Evolutionary conservation across 2,329 filamentous ascomycete species (phyloP), one percentile per base, ranked within the genome.

Genomic region (Hymenoscyphus fructigenus): DNA sequence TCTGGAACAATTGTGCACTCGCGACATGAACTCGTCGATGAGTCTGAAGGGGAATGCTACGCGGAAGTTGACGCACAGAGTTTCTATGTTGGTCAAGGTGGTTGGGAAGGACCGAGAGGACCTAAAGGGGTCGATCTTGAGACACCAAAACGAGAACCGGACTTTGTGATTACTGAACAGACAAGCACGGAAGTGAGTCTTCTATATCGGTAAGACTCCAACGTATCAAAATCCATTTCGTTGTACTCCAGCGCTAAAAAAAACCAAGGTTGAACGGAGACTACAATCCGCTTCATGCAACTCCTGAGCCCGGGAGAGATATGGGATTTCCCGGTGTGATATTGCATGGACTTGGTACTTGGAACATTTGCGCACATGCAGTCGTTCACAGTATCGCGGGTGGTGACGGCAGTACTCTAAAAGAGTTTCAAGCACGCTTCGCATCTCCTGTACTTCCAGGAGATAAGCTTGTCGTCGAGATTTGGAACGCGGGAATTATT

Each of bases 321-420:
- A 95, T 96, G 91, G 92, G 92, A 67, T 96, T 96, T 73, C 91
- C 91, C 20, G 92, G 92, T 32, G 83, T 86, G 73, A 96, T 96
- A 77, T 89, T 95, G 75, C 92, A 96, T 79, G 92, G 92, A n/a
- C 81, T 96, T 58, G 95, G 88, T 81, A 91, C 88, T 72, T 96
- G 91, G 88, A 96, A 96, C 79, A 85, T 85, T 61, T 85, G 90
- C 1, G 86, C 85, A 10, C 90, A 93, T 73, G 86, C 84, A 36
- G 80, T 96, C 67, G 80, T 96, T 63, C 83, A 89, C 76, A 78
- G 83, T 50, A 81, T 95, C 23, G 91, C 91, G 53, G 88, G 83
- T 60, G 89, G 89, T 76, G 85, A 96, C 75, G 90, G 92, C 1
- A 84, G 84, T 68, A 93, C 93, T 74, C 81, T 96, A 70, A 91